Base-by-base conservation (phyloP, 2,329 filamentous ascomycete species). In the Emmonsiellopsis sp. region DNA sequence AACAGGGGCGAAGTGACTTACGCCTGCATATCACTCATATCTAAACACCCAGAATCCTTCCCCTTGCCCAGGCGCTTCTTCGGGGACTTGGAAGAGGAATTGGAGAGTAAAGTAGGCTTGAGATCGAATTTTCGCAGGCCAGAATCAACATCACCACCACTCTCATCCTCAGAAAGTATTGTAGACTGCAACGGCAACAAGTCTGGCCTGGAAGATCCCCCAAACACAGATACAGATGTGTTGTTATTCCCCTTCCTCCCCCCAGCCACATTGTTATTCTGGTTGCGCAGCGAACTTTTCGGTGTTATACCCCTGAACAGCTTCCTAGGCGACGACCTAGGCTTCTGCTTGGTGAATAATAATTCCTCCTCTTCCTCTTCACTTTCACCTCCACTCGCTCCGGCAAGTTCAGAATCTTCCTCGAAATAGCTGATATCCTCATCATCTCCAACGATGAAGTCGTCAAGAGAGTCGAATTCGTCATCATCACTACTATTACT, bases 381-480 rank as follows among this genome's bases (percentile, higher is more conserved):
- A 47, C 31, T 42, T 20, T 57, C 57, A 34, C 49, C 51, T 2
- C 54, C 54, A 26, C 51, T 45, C 10, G 52, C 55, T 13, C 26
- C 20, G 31, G 59, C 55, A 26, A 26, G 3, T 32, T 62, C 64
- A 7, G 65, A 64, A 50, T 61, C 62, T 47, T 69, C 62, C 49
- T 69, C 66, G 55, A 66, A 58, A 34, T 62, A 69, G 54, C 68
- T 72, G 26, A 63, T 52, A 49, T 70, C 64, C 10, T 71, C 68
- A 62, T 70, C 64, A 58, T 72, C 68, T 49, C 67, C 69, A 55
- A 71, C 66, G 58, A 73, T 67, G 51, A 72, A 73, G 51, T 67
- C 70, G 31, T 71, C 67, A 35, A 73, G 58, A 42, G 70, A 73
- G 54, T 70, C 61, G 47, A 66, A 67, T 30, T 54, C 55, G 48